phyloP scores from a whole-genome alignment of 73 alveolate species.

The Paramecium tetraurelia region DNA sequence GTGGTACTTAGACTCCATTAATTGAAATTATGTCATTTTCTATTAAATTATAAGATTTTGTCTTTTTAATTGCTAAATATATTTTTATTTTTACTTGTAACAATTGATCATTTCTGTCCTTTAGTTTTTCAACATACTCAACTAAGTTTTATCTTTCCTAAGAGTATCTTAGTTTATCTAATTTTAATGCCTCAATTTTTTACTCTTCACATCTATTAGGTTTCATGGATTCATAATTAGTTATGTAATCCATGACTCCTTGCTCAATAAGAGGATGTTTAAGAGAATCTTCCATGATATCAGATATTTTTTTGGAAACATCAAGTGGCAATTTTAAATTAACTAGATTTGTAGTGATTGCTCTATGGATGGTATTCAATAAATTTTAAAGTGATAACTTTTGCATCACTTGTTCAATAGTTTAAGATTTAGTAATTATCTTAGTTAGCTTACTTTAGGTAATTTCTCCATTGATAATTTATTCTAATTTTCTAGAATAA shows the following conservation, averaged over 20 bases:
- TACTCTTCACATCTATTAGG: slow-evolving; percentile 6
- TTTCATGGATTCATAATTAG: neutral
- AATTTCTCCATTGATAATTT: neutral
- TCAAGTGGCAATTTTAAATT: slow-evolving; percentile 10
- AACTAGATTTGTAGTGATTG: neutral
- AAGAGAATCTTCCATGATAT: neutral
- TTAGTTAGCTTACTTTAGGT: neutral
- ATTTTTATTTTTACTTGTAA: neutral
- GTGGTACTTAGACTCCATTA: neutral
- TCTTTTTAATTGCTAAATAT: slow-evolving; percentile 6
- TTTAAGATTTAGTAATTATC: neutral
- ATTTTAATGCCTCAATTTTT: slow-evolving; percentile 8
- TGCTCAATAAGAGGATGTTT: neutral
- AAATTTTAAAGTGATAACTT: neutral
- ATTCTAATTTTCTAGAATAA: neutral
- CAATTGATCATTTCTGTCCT: neutral
- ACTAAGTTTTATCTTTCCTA: neutral
- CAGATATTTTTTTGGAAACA: neutral
- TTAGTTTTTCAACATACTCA: neutral
- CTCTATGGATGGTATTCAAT: neutral
- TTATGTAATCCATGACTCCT: slow-evolving; percentile 1
- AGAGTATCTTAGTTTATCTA: neutral
- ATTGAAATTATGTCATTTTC: neutral
- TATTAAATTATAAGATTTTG: neutral
- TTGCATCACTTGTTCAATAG: neutral